Evolutionary conservation across 768 basidiomycete genomes (phyloP), one percentile per base, ranked within the genome.

Genomic region (Strobilomyces dryophilus): DNA sequence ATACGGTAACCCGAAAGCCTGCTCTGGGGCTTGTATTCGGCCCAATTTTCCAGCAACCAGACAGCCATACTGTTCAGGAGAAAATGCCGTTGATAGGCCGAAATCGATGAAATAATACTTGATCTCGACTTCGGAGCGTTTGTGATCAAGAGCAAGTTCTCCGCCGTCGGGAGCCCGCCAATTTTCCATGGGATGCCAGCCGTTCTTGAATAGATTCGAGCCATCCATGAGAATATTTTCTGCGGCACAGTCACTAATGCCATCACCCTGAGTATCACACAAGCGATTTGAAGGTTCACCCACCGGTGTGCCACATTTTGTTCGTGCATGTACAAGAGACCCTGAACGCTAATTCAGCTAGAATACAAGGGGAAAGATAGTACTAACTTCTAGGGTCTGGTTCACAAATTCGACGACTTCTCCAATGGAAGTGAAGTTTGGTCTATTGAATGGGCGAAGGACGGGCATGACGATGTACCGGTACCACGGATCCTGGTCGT

Each of bases 71-170:
- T 54, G 26, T 0, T 4, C 47, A 0, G 71, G 66, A 7, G 26
- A 32, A 29, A 66, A 74, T 3, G 51, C 51, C 0, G 59, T 54
- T 0, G 74, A 72, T 8, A 73, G 24, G 0, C 71, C 72, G 35
- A 76, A 73, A 52, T 73, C 73, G 27, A 72, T 71, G 18, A 71
- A 56, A 43, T 64, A 71, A 51, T 74, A 75, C 14, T 46, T 66
- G 0, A 61, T 59, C 4, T 72, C 63, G 3, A 47, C 57, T 6
- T 56, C 45, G 0, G 67, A 71, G 1, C 70, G 68, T 0, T 59
- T 67, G 34, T 36, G 66, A 7, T 0, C 51, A 5, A 64, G 56
- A 20, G 49, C 57, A 0, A 63, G 66, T 4, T 36, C 18, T 0
- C 32, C 42, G 1, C 52, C 58, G 24, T 72, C 49, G 8, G 53